Conservation (phyloP, 2,329 filamentous ascomycete species). For the Myrmaecium sp. region DNA sequence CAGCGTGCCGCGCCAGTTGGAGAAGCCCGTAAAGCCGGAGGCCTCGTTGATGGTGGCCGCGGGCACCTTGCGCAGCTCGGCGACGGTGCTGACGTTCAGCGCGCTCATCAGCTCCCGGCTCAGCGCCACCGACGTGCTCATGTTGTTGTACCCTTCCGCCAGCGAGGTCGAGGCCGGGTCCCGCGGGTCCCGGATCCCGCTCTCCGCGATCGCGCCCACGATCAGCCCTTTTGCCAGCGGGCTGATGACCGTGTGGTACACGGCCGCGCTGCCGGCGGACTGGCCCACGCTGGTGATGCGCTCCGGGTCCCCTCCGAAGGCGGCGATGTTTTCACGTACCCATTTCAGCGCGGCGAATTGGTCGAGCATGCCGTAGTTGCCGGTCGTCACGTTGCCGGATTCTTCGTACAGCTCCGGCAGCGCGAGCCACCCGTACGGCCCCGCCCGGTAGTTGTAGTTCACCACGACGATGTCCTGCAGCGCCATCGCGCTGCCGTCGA, state of each 20-base stretch:
- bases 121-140: no score
- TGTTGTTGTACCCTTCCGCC: constrained; percentile 1
- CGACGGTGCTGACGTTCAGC: constrained; percentile 2
- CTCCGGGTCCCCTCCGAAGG: constrained; percentile 28
- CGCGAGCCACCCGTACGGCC: no score
- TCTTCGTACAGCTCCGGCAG: constrained; percentile 1
- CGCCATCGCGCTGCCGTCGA: constrained; percentile 4
- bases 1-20: constrained; percentile 1
- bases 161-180: constrained; percentile 8
- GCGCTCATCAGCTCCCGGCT: no score
- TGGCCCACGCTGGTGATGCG: constrained; percentile 23
- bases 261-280: constrained; percentile 7
- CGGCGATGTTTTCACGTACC: constrained; percentile 24
- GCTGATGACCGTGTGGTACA: constrained; percentile 11
- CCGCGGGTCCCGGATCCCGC: constrained; percentile 14
- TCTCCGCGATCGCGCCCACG: constrained; percentile 15
- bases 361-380: constrained; percentile 22
- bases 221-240: constrained; percentile 11
- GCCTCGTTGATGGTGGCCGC: constrained; percentile 2
- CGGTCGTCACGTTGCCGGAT: constrained; percentile 10
- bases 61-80: constrained; percentile 3
- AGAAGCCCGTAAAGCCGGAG: constrained; percentile 1
- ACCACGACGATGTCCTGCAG: constrained; percentile 5
- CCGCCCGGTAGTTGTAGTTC: no score
- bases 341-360: constrained; percentile 23